These are phyloP conservation scores for Ophiocytium majus DNA, from an alignment of 352 stramenopile genomes.

Conservation along the genomic window DNA sequence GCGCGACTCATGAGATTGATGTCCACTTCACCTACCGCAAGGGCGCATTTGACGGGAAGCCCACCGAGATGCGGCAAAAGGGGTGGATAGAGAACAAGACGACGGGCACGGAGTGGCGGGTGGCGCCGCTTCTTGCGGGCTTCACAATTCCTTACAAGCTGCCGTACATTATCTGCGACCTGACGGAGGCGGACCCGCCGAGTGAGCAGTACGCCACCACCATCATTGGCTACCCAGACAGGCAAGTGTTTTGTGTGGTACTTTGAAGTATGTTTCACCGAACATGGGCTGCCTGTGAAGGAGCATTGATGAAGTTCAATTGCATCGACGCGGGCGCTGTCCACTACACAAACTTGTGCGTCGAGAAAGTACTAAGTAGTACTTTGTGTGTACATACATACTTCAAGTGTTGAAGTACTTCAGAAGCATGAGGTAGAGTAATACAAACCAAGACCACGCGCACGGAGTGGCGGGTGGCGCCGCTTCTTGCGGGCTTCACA, in stretches of 20 bases:
- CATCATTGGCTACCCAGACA: slow-evolving; percentile 12
- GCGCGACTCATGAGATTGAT: neutral
- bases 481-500: slow-evolving; percentile 1
- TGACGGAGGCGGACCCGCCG: neutral
- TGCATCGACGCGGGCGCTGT: too few relatives aligned
- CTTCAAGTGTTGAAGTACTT: too few relatives aligned
- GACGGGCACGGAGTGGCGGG: slow-evolving; percentile 4
- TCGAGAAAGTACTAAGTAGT: too few relatives aligned
- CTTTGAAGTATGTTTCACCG: too few relatives aligned
- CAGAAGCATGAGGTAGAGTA: too few relatives aligned
- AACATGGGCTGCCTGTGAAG: too few relatives aligned
- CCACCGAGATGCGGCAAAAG: neutral
- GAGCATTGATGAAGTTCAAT: too few relatives aligned
- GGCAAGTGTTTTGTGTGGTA: too few relatives aligned
- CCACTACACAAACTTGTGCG: too few relatives aligned
- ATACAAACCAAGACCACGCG: neutral
- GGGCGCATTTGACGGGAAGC: neutral
- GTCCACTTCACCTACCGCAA: neutral
- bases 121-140: neutral
- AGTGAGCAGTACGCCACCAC: slow-evolving; percentile 3
- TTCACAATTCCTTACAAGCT: slow-evolving; percentile 10
- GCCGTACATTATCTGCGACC: slow-evolving; percentile 11
- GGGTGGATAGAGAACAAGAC: neutral
- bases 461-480: slow-evolving; percentile 2
- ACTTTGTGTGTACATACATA: too few relatives aligned